Evolutionary conservation across 805 yeast genomes (phyloP).

Genomic region (Priceomyces carsonii): DNA sequence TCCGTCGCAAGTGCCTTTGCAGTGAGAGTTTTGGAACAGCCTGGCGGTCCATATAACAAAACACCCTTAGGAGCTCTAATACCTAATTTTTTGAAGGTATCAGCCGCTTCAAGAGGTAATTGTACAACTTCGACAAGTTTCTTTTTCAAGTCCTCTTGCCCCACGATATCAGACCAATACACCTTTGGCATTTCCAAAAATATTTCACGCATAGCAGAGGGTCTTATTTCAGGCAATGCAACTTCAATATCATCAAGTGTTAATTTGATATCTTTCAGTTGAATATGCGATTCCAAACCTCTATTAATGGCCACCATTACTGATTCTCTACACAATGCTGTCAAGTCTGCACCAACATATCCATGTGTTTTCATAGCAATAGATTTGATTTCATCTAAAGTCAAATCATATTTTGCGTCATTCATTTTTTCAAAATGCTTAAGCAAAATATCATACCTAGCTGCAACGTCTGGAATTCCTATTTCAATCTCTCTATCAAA

Average conservation of each 20-base stretch:
- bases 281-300: constrained; percentile 38
- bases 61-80: constrained; percentile 92
- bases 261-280: constrained; percentile 46
- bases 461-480: constrained; percentile 86
- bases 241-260: constrained; percentile 58
- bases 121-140: constrained; percentile 89
- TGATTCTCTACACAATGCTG: constrained; percentile 84
- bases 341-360: constrained; percentile 94
- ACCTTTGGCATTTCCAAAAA: constrained; percentile 93
- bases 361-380: constrained; percentile 89
- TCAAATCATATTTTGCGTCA: constrained; percentile 44
- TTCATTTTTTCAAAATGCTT: constrained; percentile 61
- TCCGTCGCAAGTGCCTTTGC: constrained; percentile 97
- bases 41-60: constrained; percentile 95
- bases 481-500: constrained; percentile 88
- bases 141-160: constrained; percentile 80
- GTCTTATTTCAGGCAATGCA: constrained; percentile 80
- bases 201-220: constrained; percentile 97
- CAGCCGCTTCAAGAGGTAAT: constrained; percentile 82
- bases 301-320: constrained; percentile 80
- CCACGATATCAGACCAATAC: constrained; percentile 93
- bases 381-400: constrained; percentile 53
- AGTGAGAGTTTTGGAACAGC: constrained; percentile 92
- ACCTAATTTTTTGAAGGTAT: constrained; percentile 74
- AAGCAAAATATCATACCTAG: constrained; percentile 69